phyloP scores from a whole-genome alignment of 225 moss, liverwort and hornwort species.

The Ulota crispa region DNA sequence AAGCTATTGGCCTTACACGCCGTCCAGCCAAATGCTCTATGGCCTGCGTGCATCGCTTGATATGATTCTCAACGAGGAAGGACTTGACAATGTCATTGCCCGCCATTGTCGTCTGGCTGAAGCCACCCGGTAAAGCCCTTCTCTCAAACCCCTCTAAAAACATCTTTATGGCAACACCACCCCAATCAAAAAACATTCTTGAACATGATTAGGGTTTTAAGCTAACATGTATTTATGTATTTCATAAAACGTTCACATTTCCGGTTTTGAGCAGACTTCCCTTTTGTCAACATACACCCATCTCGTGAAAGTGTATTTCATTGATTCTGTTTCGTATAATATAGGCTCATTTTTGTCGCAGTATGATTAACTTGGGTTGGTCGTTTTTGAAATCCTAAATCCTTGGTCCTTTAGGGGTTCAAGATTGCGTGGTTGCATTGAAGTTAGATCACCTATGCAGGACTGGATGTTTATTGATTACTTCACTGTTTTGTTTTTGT shows the following conservation, averaged over 20 bases:
- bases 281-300: neutral
- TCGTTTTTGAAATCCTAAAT: neutral
- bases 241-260: no score
- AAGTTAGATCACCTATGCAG: neutral
- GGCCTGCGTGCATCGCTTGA: constrained; percentile 85
- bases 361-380: no score
- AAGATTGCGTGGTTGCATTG: neutral
- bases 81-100: constrained; percentile 79
- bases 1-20: constrained; percentile 93
- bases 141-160: neutral
- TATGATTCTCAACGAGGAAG: constrained; percentile 76
- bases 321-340: neutral
- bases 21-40: constrained; percentile 90
- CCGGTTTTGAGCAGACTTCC: no score
- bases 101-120: constrained; percentile 87
- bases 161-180: neutral
- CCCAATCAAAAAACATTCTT: no score
- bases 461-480: neutral
- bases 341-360: neutral
- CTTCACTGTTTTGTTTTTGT: neutral
- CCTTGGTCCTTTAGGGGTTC: neutral
- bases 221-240: no score
- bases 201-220: no score
- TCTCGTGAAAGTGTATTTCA: neutral
- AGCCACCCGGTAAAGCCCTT: constrained; percentile 63